Percentiles rank a stretch among this genome's conserved stretches.
phyloP scores from a whole-genome alignment of 257 asterid species.

The Solanum virginianum region DNA sequence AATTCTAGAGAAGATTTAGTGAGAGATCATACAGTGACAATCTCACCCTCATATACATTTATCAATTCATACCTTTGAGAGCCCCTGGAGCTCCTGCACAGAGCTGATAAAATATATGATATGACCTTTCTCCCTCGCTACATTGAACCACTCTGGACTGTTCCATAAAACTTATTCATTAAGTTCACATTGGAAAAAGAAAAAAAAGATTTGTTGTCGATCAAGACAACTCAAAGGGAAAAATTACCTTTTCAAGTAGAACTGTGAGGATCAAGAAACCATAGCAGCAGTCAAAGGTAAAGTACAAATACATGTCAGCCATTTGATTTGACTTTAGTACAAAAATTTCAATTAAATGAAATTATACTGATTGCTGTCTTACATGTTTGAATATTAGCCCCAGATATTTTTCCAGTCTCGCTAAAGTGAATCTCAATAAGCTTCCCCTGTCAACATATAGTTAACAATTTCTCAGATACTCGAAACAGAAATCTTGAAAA shows the following conservation, averaged over 20 bases:
- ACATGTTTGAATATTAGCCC: conserved; percentile 96
- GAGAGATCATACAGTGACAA: not conserved
- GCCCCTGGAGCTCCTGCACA: conserved; percentile 92
- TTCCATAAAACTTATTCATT: conserved; percentile 12
- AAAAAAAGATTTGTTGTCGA: not conserved
- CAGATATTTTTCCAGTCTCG: conserved; percentile 96
- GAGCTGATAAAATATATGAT: conserved; percentile 94
- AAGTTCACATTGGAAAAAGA: not conserved
- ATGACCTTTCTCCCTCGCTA: conserved; percentile 93
- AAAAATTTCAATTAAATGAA: conserved; percentile 6
- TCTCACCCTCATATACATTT: not conserved
- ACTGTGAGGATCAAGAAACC: conserved; percentile 32
- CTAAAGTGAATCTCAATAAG: conserved; percentile 98
- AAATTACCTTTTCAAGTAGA: conserved; percentile 91
- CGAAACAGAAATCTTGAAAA: not conserved
- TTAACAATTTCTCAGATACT: not conserved
- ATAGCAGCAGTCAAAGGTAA: conserved; percentile 15
- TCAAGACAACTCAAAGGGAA: conserved; percentile 3
- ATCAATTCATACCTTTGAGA: conserved; percentile 53
- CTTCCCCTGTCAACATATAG: conserved; percentile 58
- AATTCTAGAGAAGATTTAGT: not conserved
- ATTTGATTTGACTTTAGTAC: not conserved
- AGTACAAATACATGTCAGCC: conserved; percentile 14
- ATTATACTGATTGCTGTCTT: conserved; percentile 23
- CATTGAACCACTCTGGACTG: conserved; percentile 99